These are phyloP conservation scores for Ascochyta lentis DNA, from an alignment of 2,329 filamentous ascomycete species.

Conservation along the genomic window DNA sequence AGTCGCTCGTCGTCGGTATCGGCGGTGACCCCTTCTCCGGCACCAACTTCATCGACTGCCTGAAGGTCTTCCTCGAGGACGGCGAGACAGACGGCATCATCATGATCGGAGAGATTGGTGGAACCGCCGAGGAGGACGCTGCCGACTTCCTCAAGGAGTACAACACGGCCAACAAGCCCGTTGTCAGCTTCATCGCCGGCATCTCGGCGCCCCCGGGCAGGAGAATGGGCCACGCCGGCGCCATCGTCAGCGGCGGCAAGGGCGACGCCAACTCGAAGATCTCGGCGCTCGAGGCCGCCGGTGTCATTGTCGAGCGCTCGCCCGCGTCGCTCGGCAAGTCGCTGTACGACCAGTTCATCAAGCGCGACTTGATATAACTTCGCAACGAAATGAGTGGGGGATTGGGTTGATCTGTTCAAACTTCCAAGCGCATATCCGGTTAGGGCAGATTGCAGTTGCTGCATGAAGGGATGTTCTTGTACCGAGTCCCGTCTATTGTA, in stretches of 20 bases:
- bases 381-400: slow-evolving; percentile 1
- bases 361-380: slow-evolving; percentile 86
- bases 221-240: slow-evolving; percentile 98
- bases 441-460: slow-evolving; percentile 28
- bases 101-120: slow-evolving; percentile 99
- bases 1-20: slow-evolving; percentile 97
- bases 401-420: slow-evolving; percentile 26
- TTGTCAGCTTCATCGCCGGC: slow-evolving; percentile 97
- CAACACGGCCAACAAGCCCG: slow-evolving; percentile 94
- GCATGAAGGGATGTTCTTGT: slow-evolving; percentile 25
- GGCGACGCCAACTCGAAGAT: slow-evolving; percentile 99
- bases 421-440: slow-evolving; percentile 30
- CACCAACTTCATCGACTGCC: slow-evolving; percentile 99
- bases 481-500: slow-evolving; percentile 36
- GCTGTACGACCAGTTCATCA: slow-evolving; percentile 93
- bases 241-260: slow-evolving; percentile 97
- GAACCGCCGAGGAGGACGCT: slow-evolving; percentile 95
- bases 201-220: slow-evolving; percentile 96
- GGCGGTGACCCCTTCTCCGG: slow-evolving; percentile 98
- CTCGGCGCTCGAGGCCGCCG: slow-evolving; percentile 86
- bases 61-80: slow-evolving; percentile 95
- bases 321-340: slow-evolving; percentile 89
- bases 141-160: slow-evolving; percentile 92
- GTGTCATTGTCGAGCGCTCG: slow-evolving; percentile 89
- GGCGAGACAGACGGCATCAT: slow-evolving; percentile 98